Conservation (phyloP, 2,329 filamentous ascomycete genomes). For the Fusarium palustre region DNA sequence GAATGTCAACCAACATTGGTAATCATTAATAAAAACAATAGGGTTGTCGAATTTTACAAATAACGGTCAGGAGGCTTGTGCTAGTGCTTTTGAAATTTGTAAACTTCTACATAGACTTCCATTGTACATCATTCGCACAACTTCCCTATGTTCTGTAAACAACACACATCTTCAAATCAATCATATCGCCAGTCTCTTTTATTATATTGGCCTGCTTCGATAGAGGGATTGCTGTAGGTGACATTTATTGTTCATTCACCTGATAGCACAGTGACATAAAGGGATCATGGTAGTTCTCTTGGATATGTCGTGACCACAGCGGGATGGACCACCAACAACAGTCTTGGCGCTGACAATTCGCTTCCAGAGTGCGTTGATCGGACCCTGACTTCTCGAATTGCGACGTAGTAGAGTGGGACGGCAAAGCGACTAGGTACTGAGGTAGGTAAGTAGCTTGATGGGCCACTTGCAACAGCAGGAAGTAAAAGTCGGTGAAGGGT, state of each 20-base stretch:
- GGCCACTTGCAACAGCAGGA: conserved; percentile 43
- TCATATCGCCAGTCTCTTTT: neutral
- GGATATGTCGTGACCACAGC: conserved; percentile 4
- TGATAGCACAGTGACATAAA: conserved; percentile 5
- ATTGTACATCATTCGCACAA: too few species aligned
- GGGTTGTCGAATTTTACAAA: neutral
- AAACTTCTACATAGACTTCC: neutral
- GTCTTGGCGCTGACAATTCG: conserved; percentile 30
- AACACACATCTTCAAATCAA: neutral
- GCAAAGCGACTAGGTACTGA: conserved; percentile 31
- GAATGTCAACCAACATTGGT: neutral
- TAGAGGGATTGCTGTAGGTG: neutral
- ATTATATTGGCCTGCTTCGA: neutral
- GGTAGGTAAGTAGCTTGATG: conserved; percentile 32
- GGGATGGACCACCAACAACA: conserved; percentile 37
- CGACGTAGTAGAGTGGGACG: conserved; percentile 41
- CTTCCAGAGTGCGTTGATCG: conserved; percentile 36
- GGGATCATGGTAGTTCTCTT: conserved; percentile 3
- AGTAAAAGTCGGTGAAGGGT: conserved; percentile 51
- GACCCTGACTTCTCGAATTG: conserved; percentile 45
- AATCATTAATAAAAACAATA: neutral
- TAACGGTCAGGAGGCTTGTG: too few species aligned
- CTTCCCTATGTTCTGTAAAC: neutral
- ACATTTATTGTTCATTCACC: neutral
- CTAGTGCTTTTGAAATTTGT: neutral